These are phyloP conservation scores for Penicillium sp. DNA, from an alignment of 2,329 filamentous ascomycete genomes.

Conservation along the genomic window DNA sequence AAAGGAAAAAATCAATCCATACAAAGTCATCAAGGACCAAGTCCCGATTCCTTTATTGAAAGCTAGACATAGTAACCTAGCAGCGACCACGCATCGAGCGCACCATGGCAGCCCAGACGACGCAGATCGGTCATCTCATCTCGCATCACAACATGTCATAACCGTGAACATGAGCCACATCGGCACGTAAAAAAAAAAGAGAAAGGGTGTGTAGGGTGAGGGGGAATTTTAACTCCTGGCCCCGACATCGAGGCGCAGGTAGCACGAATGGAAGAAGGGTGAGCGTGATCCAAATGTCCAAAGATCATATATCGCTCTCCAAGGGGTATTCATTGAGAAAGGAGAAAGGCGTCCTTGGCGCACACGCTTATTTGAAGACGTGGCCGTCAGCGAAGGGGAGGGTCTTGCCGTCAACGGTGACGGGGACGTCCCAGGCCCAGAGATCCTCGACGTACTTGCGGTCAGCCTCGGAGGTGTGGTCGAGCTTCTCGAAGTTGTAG, in stretches of 20 bases:
- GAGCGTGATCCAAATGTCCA: constrained; percentile 7
- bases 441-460: constrained; percentile 79
- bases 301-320: constrained; percentile 12
- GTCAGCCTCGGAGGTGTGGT: constrained; percentile 82
- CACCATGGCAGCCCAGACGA: not conserved
- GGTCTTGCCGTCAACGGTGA: constrained; percentile 80
- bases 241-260: constrained; percentile 5
- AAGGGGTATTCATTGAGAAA: constrained; percentile 25
- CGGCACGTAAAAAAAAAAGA: constrained; percentile 24
- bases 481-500: constrained; percentile 96
- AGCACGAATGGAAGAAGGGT: constrained; percentile 11
- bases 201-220: not conserved
- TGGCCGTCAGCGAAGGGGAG: constrained; percentile 89
- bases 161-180: constrained; percentile 30
- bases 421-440: constrained; percentile 91
- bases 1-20: not conserved
- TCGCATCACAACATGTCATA: constrained; percentile 31
- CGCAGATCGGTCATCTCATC: constrained; percentile 25
- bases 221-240: constrained; percentile 21
- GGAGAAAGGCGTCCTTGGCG: constrained; percentile 8
- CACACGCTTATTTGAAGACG: constrained; percentile 88
- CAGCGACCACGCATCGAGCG: constrained; percentile 13
- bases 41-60: constrained; percentile 11
- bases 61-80: constrained; percentile 28
- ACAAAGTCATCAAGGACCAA: constrained; percentile 12